Percentiles rank a stretch among this genome's conserved stretches.
phyloP scores from a whole-genome alignment of 306 rosid species.

The Echinosophora koreensis region DNA sequence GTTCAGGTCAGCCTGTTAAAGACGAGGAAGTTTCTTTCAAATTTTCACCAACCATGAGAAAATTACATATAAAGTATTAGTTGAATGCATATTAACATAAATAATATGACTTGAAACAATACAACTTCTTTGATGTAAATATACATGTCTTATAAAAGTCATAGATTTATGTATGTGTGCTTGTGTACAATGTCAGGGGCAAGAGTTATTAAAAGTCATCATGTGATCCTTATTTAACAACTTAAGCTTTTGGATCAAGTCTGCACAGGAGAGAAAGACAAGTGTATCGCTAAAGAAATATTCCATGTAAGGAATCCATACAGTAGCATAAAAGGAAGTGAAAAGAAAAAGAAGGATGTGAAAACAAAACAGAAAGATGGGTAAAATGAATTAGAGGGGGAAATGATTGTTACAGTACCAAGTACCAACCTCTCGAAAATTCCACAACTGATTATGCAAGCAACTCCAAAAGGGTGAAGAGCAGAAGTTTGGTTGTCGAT shows the following conservation, averaged over 20 bases:
- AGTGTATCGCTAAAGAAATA: slow-evolving; percentile 8
- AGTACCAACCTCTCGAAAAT: slow-evolving; percentile 75
- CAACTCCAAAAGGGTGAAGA: slow-evolving; percentile 92
- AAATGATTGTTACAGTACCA: neutral
- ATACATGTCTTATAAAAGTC: slow-evolving; percentile 25
- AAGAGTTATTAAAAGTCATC: slow-evolving; percentile 15
- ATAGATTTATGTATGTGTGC: neutral
- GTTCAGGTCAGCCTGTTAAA: slow-evolving; percentile 81
- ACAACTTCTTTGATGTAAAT: slow-evolving; percentile 6
- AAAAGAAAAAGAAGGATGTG: slow-evolving; percentile 35
- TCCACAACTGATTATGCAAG: slow-evolving; percentile 92
- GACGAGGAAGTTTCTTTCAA: slow-evolving; percentile 40
- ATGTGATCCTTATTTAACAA: neutral
- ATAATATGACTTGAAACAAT: slow-evolving; percentile 17
- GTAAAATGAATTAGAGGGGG: neutral
- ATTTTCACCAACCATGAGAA: slow-evolving; percentile 36
- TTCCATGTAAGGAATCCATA: slow-evolving; percentile 14
- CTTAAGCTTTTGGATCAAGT: slow-evolving; percentile 20
- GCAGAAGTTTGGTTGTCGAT: slow-evolving; percentile 86
- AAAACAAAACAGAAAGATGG: neutral
- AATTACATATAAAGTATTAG: slow-evolving; percentile 9
- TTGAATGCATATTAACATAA: neutral
- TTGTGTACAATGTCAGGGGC: neutral
- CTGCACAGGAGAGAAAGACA: neutral
- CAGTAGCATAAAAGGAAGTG: slow-evolving; percentile 15